phyloP scores from a whole-genome alignment of 73 alveolate genomes.

The Tetrahymena borealis region DNA sequence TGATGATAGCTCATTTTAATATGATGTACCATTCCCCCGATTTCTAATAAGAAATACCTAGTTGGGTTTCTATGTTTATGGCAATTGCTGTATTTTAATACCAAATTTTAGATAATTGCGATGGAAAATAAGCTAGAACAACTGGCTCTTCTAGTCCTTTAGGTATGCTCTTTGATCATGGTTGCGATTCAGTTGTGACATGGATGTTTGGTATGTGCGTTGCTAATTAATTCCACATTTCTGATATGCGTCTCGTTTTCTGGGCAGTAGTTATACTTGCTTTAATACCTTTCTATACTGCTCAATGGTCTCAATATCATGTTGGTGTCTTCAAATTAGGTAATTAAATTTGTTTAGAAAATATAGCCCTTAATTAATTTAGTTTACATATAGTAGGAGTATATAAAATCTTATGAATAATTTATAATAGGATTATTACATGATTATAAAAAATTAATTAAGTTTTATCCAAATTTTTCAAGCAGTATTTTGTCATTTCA shows the following conservation, averaged over 20 bases:
- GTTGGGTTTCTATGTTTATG: constrained; percentile 15
- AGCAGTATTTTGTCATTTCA: too few species aligned
- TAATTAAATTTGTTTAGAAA: background rate
- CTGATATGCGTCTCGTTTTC: background rate
- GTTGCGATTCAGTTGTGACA: constrained; percentile 56
- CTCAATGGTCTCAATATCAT: constrained; percentile 16
- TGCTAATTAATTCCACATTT: constrained; percentile 1
- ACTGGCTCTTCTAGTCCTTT: constrained; percentile 54
- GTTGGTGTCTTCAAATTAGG: constrained; percentile 15
- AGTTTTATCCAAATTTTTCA: background rate
- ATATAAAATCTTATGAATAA: too few species aligned
- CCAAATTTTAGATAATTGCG: constrained; percentile 50
- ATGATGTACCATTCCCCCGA: constrained; percentile 4
- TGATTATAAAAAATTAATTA: background rate
- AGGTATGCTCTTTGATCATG: constrained; percentile 67
- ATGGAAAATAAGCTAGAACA: constrained; percentile 65
- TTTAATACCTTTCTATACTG: constrained; percentile 15
- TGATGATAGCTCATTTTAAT: background rate
- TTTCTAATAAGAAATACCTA: constrained; percentile 25
- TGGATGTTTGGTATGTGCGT: constrained; percentile 31
- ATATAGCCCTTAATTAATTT: too few species aligned
- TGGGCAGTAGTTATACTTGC: constrained; percentile 2
- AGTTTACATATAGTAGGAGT: too few species aligned
- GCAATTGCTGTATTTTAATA: constrained; percentile 18
- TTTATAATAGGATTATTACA: background rate